phyloP scores from a whole-genome alignment of 345 rosid genomes.

The Eucalyptus fibrosa region DNA sequence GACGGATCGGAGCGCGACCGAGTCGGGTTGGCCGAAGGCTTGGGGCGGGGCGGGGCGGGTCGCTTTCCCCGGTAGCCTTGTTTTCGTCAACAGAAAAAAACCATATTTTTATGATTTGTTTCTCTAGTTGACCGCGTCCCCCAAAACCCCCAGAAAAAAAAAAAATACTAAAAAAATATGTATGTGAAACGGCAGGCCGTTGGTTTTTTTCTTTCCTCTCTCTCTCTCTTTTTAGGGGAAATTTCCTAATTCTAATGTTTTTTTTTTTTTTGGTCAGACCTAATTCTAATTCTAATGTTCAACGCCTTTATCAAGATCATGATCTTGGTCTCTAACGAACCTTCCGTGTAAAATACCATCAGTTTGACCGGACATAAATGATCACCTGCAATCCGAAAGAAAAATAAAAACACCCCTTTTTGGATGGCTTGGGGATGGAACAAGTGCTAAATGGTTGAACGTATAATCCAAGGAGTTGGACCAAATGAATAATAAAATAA shows the following conservation, averaged over 20 bases:
- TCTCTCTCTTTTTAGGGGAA: neutral
- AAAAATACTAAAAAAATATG: neutral
- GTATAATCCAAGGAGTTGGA: neutral
- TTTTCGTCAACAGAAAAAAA: neutral
- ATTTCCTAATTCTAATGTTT: neutral
- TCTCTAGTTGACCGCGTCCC: neutral
- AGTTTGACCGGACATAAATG: neutral
- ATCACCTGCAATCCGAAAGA: neutral
- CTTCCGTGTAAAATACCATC: neutral
- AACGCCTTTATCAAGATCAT: neutral
- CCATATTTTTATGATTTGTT: neutral
- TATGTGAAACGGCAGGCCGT: neutral
- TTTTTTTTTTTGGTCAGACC: no score
- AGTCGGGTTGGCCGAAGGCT: neutral
- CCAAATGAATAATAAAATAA: neutral
- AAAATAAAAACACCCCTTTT: neutral
- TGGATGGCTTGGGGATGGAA: neutral
- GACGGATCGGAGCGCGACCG: neutral
- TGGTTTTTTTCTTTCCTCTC: neutral
- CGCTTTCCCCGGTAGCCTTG: neutral
- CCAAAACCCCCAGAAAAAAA: neutral
- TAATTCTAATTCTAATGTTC: neutral
- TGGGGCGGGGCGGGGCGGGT: neutral
- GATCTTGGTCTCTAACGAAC: neutral
- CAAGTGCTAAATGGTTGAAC: neutral